Percentiles rank a stretch among this genome's conserved stretches.
phyloP scores from a whole-genome alignment of 1,139 yeast genomes.

The Pichia sp. region DNA sequence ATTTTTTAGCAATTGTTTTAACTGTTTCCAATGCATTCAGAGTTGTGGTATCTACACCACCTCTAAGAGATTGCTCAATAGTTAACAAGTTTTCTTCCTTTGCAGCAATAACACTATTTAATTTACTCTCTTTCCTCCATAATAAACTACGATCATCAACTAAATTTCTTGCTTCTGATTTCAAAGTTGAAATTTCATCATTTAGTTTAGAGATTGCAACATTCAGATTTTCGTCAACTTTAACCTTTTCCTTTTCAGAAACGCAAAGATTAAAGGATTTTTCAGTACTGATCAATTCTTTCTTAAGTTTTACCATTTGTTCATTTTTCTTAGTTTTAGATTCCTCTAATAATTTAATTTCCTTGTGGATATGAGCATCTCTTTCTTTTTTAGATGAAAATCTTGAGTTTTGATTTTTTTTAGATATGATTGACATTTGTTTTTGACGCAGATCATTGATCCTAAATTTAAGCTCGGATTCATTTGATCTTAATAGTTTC shows the following conservation, averaged over 20 bases:
- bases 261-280: not conserved
- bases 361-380: conserved; percentile 57
- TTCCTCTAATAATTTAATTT: conserved; percentile 32
- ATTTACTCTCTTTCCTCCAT: conserved; percentile 77
- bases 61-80: conserved; percentile 57
- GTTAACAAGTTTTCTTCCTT: conserved; percentile 48
- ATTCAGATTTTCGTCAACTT: conserved; percentile 12
- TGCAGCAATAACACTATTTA: conserved; percentile 51
- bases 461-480: conserved; percentile 34
- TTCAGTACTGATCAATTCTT: not conserved
- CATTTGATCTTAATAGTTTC: conserved; percentile 39
- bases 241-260: conserved; percentile 2
- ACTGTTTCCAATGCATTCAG: conserved; percentile 68
- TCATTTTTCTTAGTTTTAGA: conserved; percentile 25
- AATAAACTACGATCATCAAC: conserved; percentile 63
- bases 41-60: conserved; percentile 68
- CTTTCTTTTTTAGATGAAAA: conserved; percentile 55
- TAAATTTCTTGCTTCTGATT: conserved; percentile 38
- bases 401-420: conserved; percentile 64
- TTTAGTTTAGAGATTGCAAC: conserved; percentile 14
- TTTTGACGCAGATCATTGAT: conserved; percentile 43
- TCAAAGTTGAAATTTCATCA: conserved; percentile 32
- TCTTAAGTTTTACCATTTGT: conserved; percentile 4
- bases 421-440: conserved; percentile 63
- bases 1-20: conserved; percentile 47